Percentiles rank a stretch among this genome's conserved stretches.
phyloP scores from a whole-genome alignment of 73 alveolate species.

The Chromera velia region DNA sequence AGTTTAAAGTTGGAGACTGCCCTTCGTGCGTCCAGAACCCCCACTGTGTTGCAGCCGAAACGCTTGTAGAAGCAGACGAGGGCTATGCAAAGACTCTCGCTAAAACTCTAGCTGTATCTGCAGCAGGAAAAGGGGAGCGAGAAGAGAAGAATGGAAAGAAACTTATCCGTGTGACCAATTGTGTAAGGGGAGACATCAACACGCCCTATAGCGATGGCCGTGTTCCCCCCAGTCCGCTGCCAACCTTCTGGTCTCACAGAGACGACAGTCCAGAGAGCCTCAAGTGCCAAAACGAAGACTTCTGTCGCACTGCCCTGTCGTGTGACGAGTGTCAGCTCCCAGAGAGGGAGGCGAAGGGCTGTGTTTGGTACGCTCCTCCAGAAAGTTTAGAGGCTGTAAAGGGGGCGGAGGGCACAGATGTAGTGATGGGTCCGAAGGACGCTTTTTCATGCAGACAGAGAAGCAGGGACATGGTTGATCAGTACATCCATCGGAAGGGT shows the following conservation, averaged over 20 bases:
- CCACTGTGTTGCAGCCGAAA: neutral
- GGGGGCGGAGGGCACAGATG: neutral
- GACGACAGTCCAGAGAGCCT: neutral
- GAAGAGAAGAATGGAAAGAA: no score
- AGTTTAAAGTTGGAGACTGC: no score
- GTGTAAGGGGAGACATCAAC: neutral
- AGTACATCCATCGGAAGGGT: neutral
- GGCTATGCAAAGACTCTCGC: no score
- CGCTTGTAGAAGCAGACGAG: no score
- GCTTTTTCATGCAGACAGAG: neutral
- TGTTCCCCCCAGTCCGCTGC: neutral
- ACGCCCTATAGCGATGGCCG: neutral
- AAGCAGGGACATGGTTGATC: neutral
- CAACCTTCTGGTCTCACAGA: constrained; percentile 1
- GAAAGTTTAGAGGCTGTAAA: no score
- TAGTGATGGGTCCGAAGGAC: neutral
- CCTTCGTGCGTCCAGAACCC: neutral
- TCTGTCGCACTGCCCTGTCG: neutral
- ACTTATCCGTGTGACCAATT: no score
- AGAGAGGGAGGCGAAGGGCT: neutral
- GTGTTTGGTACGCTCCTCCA: neutral
- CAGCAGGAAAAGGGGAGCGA: neutral
- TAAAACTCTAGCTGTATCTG: no score
- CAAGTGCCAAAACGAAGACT: neutral
- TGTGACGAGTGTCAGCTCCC: neutral